phyloP scores from a whole-genome alignment of 2,329 filamentous ascomycete genomes.

The Blumeriella jaapii region DNA sequence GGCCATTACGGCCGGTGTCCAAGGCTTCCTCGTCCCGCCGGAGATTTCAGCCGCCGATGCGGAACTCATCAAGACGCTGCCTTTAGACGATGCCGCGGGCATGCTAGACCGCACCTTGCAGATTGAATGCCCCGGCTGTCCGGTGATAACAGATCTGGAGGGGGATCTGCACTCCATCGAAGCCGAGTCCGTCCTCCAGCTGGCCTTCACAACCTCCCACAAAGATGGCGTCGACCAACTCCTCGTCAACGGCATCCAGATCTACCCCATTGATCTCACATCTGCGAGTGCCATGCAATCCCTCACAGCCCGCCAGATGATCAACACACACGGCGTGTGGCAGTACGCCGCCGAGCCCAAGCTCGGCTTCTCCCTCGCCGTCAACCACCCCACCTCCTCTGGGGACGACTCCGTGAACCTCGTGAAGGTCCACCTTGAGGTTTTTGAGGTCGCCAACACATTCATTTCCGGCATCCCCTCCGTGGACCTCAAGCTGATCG shows the following conservation, averaged over 20 bases:
- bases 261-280: conserved; percentile 38
- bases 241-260: conserved; percentile 46
- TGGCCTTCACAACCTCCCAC: conserved; percentile 43
- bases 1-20: conserved; percentile 13
- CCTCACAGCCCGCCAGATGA: conserved; percentile 36
- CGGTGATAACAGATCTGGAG: conserved; percentile 29
- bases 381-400: conserved; percentile 33
- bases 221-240: conserved; percentile 34
- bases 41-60: conserved; percentile 34
- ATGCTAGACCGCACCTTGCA: conserved; percentile 33
- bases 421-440: conserved; percentile 42
- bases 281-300: conserved; percentile 30
- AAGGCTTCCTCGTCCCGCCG: conserved; percentile 44
- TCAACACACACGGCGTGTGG: conserved; percentile 26
- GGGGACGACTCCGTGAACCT: conserved; percentile 41
- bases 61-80: conserved; percentile 32
- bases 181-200: conserved; percentile 30
- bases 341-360: conserved; percentile 19
- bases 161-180: conserved; percentile 19
- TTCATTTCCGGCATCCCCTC: conserved; percentile 43
- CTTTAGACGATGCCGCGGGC: conserved; percentile 30
- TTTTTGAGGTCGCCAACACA: conserved; percentile 46
- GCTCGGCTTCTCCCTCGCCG: conserved; percentile 21
- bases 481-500: conserved; percentile 50
- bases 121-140: conserved; percentile 44